Percentiles rank a stretch among this genome's conserved stretches.
Evolutionary conservation across 345 rosid genomes (phyloP).

Genomic region (Populus simonii): DNA sequence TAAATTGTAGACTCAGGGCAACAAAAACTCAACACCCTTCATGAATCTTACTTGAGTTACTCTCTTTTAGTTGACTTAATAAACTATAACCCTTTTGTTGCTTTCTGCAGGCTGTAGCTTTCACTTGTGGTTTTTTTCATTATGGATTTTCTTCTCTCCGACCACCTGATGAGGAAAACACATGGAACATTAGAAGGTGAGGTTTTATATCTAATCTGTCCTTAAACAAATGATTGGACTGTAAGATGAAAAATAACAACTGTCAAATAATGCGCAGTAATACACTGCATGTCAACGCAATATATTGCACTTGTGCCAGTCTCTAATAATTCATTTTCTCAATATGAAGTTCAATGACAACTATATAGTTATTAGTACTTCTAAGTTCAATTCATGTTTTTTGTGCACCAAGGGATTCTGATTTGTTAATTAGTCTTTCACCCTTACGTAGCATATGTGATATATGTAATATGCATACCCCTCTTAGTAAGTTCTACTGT

Average conservation of each 20-base stretch:
- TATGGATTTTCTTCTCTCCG: constrained; percentile 46
- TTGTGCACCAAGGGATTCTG: neutral
- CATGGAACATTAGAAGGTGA: constrained; percentile 62
- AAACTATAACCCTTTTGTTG: constrained; percentile 4
- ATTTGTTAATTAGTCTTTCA: too few relatives aligned
- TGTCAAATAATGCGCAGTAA: neutral
- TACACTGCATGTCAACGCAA: neutral
- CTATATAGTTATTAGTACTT: too few relatives aligned
- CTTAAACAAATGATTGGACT: neutral
- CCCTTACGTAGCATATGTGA: too few relatives aligned
- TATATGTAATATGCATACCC: too few relatives aligned
- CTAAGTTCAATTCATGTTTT: neutral
- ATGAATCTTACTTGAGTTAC: neutral
- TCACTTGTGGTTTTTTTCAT: constrained; percentile 61
- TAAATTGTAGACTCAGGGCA: neutral
- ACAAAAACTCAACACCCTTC: neutral
- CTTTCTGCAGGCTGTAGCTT: constrained; percentile 77
- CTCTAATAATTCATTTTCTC: neutral
- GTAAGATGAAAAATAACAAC: neutral
- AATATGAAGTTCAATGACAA: neutral
- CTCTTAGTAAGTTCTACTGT: neutral
- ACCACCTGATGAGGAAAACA: constrained; percentile 39
- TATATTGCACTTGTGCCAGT: neutral
- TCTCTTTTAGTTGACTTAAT: neutral
- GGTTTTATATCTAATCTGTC: constrained; percentile 1